Conservation (phyloP, 192 early-diverging fungal species). For the Podila horticola region DNA sequence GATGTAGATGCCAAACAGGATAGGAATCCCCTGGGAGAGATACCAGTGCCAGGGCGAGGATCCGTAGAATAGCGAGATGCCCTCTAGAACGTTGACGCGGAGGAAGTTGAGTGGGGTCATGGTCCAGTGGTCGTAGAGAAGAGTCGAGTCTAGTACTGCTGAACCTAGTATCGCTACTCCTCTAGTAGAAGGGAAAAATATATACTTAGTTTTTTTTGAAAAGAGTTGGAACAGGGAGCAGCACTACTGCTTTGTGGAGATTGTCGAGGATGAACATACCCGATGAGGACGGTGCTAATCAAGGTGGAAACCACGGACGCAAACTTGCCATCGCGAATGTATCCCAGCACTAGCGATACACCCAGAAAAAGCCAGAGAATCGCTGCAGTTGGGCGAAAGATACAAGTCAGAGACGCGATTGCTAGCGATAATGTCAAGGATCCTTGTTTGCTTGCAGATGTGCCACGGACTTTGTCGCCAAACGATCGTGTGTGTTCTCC, state of each 20-base stretch:
- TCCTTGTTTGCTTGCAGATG: neutral
- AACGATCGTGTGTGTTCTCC: too few species aligned
- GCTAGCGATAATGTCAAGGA: conserved; percentile 57
- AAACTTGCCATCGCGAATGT: conserved; percentile 3
- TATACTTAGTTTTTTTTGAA: neutral
- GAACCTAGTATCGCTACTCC: conserved; percentile 59
- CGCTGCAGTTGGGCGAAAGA: conserved; percentile 90
- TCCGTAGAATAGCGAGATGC: conserved; percentile 91
- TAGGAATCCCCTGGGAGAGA: conserved; percentile 81
- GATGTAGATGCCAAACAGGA: conserved; percentile 80
- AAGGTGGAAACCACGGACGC: conserved; percentile 25
- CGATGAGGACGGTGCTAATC: conserved; percentile 45
- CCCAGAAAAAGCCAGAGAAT: conserved; percentile 88
- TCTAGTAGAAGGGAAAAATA: conserved; percentile 9
- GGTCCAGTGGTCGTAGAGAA: conserved; percentile 77
- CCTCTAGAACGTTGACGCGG: conserved; percentile 81
- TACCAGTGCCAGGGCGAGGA: conserved; percentile 95
- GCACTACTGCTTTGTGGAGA: too few species aligned
- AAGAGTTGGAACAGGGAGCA: neutral
- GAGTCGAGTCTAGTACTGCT: conserved; percentile 67
- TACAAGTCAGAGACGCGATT: conserved; percentile 83
- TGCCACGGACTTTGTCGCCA: too few species aligned
- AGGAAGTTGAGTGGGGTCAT: conserved; percentile 85
- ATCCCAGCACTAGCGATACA: conserved; percentile 58
- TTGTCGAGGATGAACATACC: conserved; percentile 43